Percentiles rank a stretch among this genome's conserved stretches.
Conservation (phyloP, 2,329 filamentous ascomycete species). For the Alternaria longipes region DNA sequence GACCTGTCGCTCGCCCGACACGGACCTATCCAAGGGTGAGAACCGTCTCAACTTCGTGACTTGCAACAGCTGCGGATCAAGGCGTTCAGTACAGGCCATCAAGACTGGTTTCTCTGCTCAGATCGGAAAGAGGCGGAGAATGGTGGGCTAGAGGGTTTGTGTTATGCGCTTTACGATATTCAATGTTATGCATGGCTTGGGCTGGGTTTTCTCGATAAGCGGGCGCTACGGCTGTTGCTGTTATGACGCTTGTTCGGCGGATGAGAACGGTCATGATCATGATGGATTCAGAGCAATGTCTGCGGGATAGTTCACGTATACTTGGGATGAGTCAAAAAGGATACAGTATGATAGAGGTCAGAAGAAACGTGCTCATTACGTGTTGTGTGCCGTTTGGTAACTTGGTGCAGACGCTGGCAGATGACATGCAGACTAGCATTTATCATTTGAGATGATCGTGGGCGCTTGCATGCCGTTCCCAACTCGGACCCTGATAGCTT, state of each 20-base stretch:
- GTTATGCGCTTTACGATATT: conserved; percentile 34
- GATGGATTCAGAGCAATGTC: conserved; percentile 9
- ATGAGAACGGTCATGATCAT: conserved; percentile 17
- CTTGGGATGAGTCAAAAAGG: conserved; percentile 1
- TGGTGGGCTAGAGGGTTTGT: conserved; percentile 71
- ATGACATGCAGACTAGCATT: conserved; percentile 13
- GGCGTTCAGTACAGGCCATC: conserved; percentile 94
- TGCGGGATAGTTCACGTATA: neutral
- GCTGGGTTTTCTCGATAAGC: conserved; percentile 26
- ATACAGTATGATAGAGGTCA: neutral
- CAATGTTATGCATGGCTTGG: conserved; percentile 34
- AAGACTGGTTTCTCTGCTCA: conserved; percentile 99
- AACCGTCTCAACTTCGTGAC: conserved; percentile 99
- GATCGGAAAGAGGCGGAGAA: conserved; percentile 97
- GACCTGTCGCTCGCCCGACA: conserved; percentile 70
- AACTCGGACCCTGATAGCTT: conserved; percentile 22
- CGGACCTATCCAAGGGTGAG: conserved; percentile 92
- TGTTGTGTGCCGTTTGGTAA: neutral
- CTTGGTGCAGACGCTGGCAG: conserved; percentile 14
- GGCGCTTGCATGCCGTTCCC: conserved; percentile 29
- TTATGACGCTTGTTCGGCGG: conserved; percentile 7
- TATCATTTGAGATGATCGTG: conserved; percentile 4
- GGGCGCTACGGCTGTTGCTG: conserved; percentile 30
- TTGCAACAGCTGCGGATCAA: conserved; percentile 74
- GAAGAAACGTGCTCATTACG: neutral